Percentiles rank a stretch among this genome's conserved stretches.
Conservation (phyloP, 2,329 filamentous ascomycete genomes). For the Tolypocladium capitatum region DNA sequence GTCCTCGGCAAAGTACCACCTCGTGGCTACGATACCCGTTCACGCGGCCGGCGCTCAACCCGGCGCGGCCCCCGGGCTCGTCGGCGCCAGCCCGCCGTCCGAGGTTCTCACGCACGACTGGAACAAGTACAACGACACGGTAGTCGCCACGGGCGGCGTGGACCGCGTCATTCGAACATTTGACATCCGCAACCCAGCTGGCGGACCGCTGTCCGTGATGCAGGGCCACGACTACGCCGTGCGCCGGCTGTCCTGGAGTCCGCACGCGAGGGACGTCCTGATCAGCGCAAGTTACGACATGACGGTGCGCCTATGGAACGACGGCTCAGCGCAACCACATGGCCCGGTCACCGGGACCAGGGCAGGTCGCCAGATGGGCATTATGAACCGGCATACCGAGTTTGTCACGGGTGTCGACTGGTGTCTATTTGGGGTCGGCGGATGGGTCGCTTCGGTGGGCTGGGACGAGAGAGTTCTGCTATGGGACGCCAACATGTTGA, state of each 20-base stretch:
- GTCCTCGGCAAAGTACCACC: slow-evolving; percentile 73
- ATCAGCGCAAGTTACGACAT: slow-evolving; percentile 94
- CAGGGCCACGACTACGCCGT: slow-evolving; percentile 86
- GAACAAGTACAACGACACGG: slow-evolving; percentile 88
- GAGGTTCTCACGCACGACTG: slow-evolving; percentile 94
- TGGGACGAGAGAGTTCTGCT: slow-evolving; percentile 89
- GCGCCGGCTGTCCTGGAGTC: slow-evolving; percentile 76
- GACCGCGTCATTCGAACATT: slow-evolving; percentile 81
- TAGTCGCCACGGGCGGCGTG: slow-evolving; percentile 81
- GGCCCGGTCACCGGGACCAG: slow-evolving; percentile 23
- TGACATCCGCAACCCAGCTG: slow-evolving; percentile 65
- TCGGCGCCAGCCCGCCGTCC: slow-evolving; percentile 43
- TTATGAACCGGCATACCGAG: slow-evolving; percentile 90
- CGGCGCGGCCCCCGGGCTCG: slow-evolving; percentile 13
- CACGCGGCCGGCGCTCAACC: slow-evolving; percentile 50
- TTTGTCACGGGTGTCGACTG: slow-evolving; percentile 95
- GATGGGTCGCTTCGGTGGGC: slow-evolving; percentile 87
- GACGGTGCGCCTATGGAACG: slow-evolving; percentile 90
- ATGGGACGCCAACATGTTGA: slow-evolving; percentile 65
- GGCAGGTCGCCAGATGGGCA: slow-evolving; percentile 59
- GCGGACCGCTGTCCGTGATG: slow-evolving; percentile 61
- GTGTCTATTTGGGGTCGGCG: slow-evolving; percentile 90
- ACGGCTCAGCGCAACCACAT: slow-evolving; percentile 39
- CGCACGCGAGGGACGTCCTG: slow-evolving; percentile 79
- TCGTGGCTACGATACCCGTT: slow-evolving; percentile 70